Conservation (phyloP, 805 yeast genomes). For the Wickerhamiella shivajii region DNA sequence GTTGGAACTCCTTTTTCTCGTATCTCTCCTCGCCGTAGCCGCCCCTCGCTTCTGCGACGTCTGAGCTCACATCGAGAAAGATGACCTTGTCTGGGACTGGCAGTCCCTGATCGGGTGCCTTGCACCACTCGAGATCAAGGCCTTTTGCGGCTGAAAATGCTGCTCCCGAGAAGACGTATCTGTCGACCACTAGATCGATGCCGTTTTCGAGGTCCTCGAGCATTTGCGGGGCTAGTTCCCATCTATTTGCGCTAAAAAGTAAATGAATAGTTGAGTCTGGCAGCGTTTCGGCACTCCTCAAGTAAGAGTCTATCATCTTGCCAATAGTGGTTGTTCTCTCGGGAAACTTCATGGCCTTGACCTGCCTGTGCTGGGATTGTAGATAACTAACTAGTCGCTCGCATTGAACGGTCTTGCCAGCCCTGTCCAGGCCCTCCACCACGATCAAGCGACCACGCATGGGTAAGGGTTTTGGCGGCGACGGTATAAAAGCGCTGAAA, state of each 20-base stretch:
- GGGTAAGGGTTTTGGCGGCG: background rate
- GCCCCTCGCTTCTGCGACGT: constrained; percentile 35
- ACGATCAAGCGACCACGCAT: constrained; percentile 59
- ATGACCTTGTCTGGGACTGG: constrained; percentile 76
- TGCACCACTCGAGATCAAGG: constrained; percentile 61
- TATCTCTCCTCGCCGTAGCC: constrained; percentile 95
- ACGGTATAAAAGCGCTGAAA: background rate
- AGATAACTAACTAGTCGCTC: too few species aligned
- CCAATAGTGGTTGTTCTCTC: constrained; percentile 79
- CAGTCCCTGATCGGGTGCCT: constrained; percentile 65
- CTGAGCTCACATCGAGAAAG: constrained; percentile 49
- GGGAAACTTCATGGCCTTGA: constrained; percentile 52
- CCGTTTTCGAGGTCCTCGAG: constrained; percentile 36
- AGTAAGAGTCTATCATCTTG: constrained; percentile 54
- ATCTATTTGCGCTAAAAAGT: constrained; percentile 81
- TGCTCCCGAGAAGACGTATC: constrained; percentile 86
- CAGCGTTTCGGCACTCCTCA: constrained; percentile 35
- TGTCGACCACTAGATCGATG: constrained; percentile 51
- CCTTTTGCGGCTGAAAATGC: constrained; percentile 87
- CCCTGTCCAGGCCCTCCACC: constrained; percentile 86
- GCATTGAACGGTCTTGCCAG: constrained; percentile 88
- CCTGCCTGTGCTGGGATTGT: too few species aligned
- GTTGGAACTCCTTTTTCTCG: constrained; percentile 62
- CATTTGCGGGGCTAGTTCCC: constrained; percentile 59
- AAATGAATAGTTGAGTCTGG: constrained; percentile 76